Evolutionary conservation across 805 yeast genomes (phyloP), one percentile per base, ranked within the genome.

Genomic region (Yarrowia deformans): DNA sequence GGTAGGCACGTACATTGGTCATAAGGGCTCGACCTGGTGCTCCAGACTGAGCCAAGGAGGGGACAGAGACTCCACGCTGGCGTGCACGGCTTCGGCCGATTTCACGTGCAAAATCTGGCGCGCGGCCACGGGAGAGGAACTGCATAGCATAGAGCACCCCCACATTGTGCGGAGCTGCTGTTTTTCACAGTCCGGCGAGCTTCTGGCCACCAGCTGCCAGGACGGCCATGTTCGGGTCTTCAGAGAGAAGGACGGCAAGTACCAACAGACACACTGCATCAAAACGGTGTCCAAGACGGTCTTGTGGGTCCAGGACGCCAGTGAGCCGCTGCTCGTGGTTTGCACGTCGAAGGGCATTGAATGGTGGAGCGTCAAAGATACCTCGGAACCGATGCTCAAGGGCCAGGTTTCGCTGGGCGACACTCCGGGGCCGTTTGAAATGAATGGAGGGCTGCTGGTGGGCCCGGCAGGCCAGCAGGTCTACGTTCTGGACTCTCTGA

Each of bases 1-100:
- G 80, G 72, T 77, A 14, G 80, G 80, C 35, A 77, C 80, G 2
- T 77, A 72, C 50, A 54, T 76, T 13, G 80, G 80, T 10, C 80
- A 77, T 58, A 77, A 77, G 67, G 80, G 80, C 3, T 77, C 80
- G 2, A 75, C 74, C 7, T 76, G 79, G 78, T 74, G 78, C 46
- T 71, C 77, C 12, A 70, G 74, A 14, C 67, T 77, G 56, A 48
- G 55, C 32, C 32, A 23, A 9, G 56, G 56, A 16, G 68, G 56
- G n/a, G 72, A 74, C 55, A 50, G 70, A 6, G 72, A 71, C 42
- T 76, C 73, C 14, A 34, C 45, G 8, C 66, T 61, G 32, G 76
- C 77, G 7, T 71, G 74, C 18, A 75, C 79, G 7, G 76, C 79
- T 2, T 74, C 79, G 63, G 79, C 80, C 2, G 80, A 77, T 61